A percentile compares a stretch with the other conserved stretches of the same genome.
Evolutionary conservation across 768 basidiomycete species (phyloP).

Genomic region (Auricularia sp.): DNA sequence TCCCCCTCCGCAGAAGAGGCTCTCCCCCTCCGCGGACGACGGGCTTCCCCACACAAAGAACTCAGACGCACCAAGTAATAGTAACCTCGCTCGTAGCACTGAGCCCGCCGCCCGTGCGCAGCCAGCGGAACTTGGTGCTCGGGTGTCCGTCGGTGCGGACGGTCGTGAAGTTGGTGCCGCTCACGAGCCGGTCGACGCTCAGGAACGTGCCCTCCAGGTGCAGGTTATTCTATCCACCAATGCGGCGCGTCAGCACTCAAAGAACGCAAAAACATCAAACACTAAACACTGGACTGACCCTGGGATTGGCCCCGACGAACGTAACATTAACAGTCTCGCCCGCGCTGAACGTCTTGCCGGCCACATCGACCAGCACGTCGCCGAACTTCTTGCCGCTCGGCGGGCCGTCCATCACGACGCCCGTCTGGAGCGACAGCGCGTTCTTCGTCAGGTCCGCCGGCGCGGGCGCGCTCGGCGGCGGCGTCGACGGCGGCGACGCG

Average conservation of each 20-base stretch:
- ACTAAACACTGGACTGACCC: too few relatives aligned
- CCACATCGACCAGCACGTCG: slow-evolving; percentile 45
- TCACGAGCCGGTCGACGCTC: slow-evolving; percentile 44
- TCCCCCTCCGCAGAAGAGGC: too few relatives aligned
- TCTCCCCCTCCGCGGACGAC: too few relatives aligned
- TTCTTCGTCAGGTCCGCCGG: slow-evolving; percentile 52
- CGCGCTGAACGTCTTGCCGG: slow-evolving; percentile 34
- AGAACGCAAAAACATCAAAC: not conserved
- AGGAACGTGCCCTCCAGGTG: slow-evolving; percentile 65
- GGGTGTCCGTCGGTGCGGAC: slow-evolving; percentile 71
- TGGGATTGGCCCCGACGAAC: slow-evolving; percentile 75
- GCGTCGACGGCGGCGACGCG: slow-evolving; percentile 26
- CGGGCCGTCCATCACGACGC: slow-evolving; percentile 50
- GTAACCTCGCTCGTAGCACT: not conserved
- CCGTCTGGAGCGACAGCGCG: slow-evolving; percentile 63
- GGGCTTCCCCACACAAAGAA: not conserved
- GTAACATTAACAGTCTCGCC: slow-evolving; percentile 50
- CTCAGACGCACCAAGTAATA: not conserved
- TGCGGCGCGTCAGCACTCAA: not conserved
- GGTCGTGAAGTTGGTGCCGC: slow-evolving; percentile 38
- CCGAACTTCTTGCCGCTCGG: slow-evolving; percentile 53
- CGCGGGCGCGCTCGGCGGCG: slow-evolving; percentile 52
- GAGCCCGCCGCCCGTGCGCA: slow-evolving; percentile 40
- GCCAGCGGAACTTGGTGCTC: slow-evolving; percentile 61
- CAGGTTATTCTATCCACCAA: slow-evolving; percentile 52